Evolutionary conservation across 345 rosid species (phyloP).

Genomic region (Pistacia atlantica): DNA sequence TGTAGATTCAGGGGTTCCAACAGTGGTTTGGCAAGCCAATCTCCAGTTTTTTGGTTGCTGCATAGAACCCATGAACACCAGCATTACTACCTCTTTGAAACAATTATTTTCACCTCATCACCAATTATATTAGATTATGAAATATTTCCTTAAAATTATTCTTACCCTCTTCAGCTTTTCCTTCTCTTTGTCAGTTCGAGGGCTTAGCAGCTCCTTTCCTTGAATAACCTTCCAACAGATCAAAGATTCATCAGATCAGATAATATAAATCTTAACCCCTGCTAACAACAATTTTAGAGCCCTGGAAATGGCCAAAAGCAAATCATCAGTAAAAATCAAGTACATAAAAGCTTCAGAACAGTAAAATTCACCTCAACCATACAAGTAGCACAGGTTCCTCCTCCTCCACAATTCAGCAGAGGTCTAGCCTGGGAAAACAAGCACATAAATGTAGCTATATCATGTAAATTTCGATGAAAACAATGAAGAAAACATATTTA

Average conservation of each 20-base stretch:
- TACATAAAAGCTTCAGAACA: too few relatives aligned
- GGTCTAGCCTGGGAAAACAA: conserved; percentile 53
- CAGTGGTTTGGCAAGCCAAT: conserved; percentile 89
- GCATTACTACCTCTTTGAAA: not conserved
- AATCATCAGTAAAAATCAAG: not conserved
- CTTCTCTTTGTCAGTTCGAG: conserved; percentile 79
- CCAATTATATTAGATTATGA: not conserved
- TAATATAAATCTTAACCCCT: not conserved
- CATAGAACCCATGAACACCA: conserved; percentile 12
- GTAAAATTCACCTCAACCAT: conserved; percentile 72
- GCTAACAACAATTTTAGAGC: not conserved
- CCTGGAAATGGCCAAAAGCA: not conserved
- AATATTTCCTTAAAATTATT: not conserved
- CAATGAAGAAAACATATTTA: not conserved
- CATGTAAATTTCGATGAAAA: too few relatives aligned
- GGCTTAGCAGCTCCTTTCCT: conserved; percentile 81
- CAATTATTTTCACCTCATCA: not conserved
- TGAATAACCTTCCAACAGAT: conserved; percentile 51
- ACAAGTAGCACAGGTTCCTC: conserved; percentile 92
- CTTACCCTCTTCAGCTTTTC: conserved; percentile 73
- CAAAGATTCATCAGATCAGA: not conserved
- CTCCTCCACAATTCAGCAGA: conserved; percentile 84
- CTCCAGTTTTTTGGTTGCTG: conserved; percentile 92
- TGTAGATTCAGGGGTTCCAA: conserved; percentile 70
- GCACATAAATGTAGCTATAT: not conserved